Conservation (phyloP, 768 basidiomycete genomes). For the Boletus pseudopeckii region DNA sequence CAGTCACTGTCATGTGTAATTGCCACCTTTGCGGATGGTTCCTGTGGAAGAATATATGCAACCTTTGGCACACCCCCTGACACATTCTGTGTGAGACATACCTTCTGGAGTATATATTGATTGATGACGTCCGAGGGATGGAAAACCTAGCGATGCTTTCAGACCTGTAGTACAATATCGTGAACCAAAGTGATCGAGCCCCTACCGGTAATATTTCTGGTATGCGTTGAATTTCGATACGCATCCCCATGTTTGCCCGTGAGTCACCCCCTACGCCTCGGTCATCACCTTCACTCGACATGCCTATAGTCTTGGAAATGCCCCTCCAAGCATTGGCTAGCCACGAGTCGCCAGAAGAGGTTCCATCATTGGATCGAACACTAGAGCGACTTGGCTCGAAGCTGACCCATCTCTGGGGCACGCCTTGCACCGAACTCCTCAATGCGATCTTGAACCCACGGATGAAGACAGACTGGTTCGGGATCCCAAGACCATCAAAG, state of each 20-base stretch:
- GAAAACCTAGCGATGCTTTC: constrained; percentile 15
- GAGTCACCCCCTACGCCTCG: neutral
- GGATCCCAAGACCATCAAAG: neutral
- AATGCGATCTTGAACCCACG: constrained; percentile 31
- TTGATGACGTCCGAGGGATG: constrained; percentile 26
- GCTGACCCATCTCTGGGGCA: constrained; percentile 18
- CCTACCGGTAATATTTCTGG: constrained; percentile 22
- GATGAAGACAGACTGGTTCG: constrained; percentile 30
- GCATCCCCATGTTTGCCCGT: neutral
- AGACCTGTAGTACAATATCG: neutral
- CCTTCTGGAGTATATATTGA: constrained; percentile 21
- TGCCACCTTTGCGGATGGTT: constrained; percentile 22
- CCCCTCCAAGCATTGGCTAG: constrained; percentile 15
- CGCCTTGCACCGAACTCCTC: constrained; percentile 11
- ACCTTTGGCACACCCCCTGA: neutral
- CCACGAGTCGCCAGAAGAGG: constrained; percentile 15
- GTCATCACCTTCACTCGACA: constrained; percentile 1
- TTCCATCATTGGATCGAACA: neutral
- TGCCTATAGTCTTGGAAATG: constrained; percentile 13
- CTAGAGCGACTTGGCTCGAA: neutral
- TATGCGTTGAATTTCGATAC: constrained; percentile 11
- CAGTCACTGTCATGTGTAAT: constrained; percentile 25
- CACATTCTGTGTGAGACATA: neutral
- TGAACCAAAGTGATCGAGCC: neutral
- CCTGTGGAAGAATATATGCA: constrained; percentile 5